Evolutionary conservation across 2,329 filamentous ascomycete species (phyloP), one percentile per base, ranked within the genome.

Genomic region (Venturiaceae sp.): DNA sequence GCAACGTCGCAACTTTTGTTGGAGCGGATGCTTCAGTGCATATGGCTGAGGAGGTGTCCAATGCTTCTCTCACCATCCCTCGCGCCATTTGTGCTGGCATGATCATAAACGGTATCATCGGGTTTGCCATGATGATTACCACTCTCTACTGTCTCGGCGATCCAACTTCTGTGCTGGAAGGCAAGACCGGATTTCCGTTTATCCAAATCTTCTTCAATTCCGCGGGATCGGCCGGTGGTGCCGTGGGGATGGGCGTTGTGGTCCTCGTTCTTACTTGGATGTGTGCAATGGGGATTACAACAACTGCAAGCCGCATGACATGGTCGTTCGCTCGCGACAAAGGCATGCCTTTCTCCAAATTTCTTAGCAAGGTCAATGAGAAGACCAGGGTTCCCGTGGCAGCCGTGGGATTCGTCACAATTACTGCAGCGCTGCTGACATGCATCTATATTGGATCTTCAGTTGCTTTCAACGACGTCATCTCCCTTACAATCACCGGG

Each of bases 381-480:
- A 61, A 64, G 26, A 66, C 66, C 3, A 62, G 63, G 52, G 63
- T 71, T 3, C 69, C 69, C 0, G 64, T 68, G 44, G 61, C 62
- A 11, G 68, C 68, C 2, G 66, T 60, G 3, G 41, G 81, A 21
- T 77, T 77, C 1, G 78, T 80, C 60, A 75, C 85, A 0, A 80
- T 79, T 1, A 80, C 83, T 0, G 80, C 82, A 5, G 66, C 66
- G 6, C 63, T 72, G 6, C 64, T 75, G n/a, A 68, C 67, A 1
- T 65, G 76, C 5, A 74, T 77, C 60, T 74, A 75, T 60, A 71
- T 76, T 36, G 74, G 73, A 6, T 71, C 67, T 0, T 66, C 66
- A 5, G 67, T 68, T 0, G 77, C 74, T 0, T 77, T 80, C 63
- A 74, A 75, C 61, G 74, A 74, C 5, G 68, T 80, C 5, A 68